These are phyloP conservation scores for Aspergillus nidulans DNA, from an alignment of 495 filamentous ascomycete genomes.

Conservation along the genomic window DNA sequence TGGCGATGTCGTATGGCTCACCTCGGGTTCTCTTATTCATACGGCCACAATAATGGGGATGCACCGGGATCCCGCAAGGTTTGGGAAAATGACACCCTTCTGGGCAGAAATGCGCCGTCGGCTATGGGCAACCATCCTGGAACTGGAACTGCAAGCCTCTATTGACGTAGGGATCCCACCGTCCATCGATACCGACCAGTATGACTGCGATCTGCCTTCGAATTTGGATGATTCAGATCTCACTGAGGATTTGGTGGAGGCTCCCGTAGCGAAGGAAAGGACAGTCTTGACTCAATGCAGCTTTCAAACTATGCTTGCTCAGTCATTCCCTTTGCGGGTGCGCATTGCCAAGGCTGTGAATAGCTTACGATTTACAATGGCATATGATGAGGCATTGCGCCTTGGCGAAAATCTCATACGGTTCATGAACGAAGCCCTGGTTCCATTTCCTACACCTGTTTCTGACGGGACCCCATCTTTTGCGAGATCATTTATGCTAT, in stretches of 20 bases:
- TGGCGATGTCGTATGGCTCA: slow-evolving; percentile 53
- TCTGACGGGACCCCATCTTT: slow-evolving; percentile 29
- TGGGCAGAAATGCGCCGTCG: slow-evolving; percentile 54
- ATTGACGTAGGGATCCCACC: slow-evolving; percentile 53
- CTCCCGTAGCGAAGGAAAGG: slow-evolving; percentile 27
- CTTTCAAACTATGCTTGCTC: slow-evolving; percentile 47
- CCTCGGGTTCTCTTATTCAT: slow-evolving; percentile 50
- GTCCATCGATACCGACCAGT: slow-evolving; percentile 40
- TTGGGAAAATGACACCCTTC: slow-evolving; percentile 42
- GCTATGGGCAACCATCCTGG: slow-evolving; percentile 60
- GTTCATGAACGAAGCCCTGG: slow-evolving; percentile 26
- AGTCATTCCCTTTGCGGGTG: slow-evolving; percentile 45
- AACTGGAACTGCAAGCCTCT: slow-evolving; percentile 53
- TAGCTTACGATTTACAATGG: slow-evolving; percentile 39
- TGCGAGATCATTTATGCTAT: slow-evolving; percentile 33
- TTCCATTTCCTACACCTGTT: slow-evolving; percentile 21
- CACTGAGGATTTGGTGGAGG: slow-evolving; percentile 34
- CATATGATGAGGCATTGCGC: slow-evolving; percentile 48
- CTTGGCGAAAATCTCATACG: slow-evolving; percentile 40
- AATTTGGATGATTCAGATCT: slow-evolving; percentile 58
- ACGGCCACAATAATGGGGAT: slow-evolving; percentile 55
- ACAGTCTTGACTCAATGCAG: slow-evolving; percentile 45
- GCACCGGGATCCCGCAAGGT: slow-evolving; percentile 54
- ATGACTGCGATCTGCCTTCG: slow-evolving; percentile 47
- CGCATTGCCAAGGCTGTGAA: slow-evolving; percentile 48